Conservation (phyloP, 2,329 filamentous ascomycete genomes). For the Trichoderma afroharzianum region DNA sequence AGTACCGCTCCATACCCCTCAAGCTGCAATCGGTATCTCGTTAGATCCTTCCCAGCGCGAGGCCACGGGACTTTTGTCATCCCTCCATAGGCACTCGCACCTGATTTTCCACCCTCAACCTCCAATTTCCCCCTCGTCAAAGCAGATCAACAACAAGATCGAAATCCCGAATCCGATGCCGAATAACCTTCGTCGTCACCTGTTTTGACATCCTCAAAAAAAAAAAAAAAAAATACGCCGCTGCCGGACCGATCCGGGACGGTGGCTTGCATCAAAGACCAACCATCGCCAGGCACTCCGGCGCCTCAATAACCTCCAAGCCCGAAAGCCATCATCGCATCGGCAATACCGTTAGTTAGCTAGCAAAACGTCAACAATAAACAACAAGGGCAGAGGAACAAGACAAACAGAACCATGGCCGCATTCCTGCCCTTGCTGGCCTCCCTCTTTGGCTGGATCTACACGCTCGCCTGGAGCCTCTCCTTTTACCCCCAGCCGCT, state of each 20-base stretch:
- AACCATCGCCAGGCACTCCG: neutral
- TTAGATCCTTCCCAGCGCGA: neutral
- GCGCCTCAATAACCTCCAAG: neutral
- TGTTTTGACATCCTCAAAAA: neutral
- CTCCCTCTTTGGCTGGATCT: conserved; percentile 69
- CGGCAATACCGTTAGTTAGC: neutral
- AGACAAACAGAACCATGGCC: conserved; percentile 12
- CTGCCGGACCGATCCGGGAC: conserved; percentile 8
- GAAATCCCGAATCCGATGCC: neutral
- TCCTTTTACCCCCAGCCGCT: conserved; percentile 92
- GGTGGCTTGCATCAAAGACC: neutral
- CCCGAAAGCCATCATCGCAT: neutral
- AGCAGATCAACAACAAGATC: neutral
- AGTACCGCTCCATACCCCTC: neutral
- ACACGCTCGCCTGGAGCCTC: conserved; percentile 73
- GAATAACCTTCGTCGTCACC: neutral
- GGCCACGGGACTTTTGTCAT: neutral
- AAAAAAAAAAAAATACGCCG: too few species aligned
- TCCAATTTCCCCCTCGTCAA: neutral
- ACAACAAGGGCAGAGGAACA: neutral
- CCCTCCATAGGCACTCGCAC: neutral
- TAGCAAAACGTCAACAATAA: too few species aligned
- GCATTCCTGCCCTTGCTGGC: conserved; percentile 49
- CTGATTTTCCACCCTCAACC: neutral
- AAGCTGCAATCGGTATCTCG: neutral